Percentiles rank a stretch among this genome's conserved stretches.
phyloP scores from a whole-genome alignment of 2,329 filamentous ascomycete species.

The Monascus ruber region DNA sequence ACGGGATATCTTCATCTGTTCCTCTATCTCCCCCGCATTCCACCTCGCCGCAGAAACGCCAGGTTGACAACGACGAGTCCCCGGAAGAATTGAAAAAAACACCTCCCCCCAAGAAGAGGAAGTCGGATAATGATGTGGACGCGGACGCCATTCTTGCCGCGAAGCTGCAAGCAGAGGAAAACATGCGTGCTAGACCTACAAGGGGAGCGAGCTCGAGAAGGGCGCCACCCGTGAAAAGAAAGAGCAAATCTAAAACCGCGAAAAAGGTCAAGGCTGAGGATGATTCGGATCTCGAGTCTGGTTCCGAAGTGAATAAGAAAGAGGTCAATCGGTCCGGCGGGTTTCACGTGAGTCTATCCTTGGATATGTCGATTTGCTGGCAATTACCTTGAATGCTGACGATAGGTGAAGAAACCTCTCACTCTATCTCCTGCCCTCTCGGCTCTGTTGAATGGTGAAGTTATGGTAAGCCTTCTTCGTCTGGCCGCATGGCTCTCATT shows the following conservation, averaged over 20 bases:
- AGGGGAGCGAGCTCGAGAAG: slow-evolving; percentile 57
- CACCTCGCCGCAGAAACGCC: slow-evolving; percentile 30
- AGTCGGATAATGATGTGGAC: slow-evolving; percentile 53
- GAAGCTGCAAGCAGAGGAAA: slow-evolving; percentile 84
- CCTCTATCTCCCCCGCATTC: slow-evolving; percentile 21
- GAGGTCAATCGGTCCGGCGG: slow-evolving; percentile 68
- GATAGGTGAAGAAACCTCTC: slow-evolving; percentile 30
- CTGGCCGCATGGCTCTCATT: not conserved
- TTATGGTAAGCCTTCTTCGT: slow-evolving; percentile 23
- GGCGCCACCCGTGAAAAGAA: slow-evolving; percentile 52
- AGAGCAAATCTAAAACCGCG: slow-evolving; percentile 41
- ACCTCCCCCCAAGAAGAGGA: slow-evolving; percentile 48
- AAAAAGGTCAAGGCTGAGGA: slow-evolving; percentile 68
- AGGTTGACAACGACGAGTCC: slow-evolving; percentile 29
- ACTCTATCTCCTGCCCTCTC: slow-evolving; percentile 35
- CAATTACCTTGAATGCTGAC: too few relatives aligned
- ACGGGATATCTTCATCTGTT: slow-evolving; percentile 15
- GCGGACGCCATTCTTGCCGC: slow-evolving; percentile 81
- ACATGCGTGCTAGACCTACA: slow-evolving; percentile 62
- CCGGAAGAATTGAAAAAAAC: slow-evolving; percentile 27
- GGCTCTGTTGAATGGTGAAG: slow-evolving; percentile 33
- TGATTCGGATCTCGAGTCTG: slow-evolving; percentile 64
- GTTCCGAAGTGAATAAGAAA: slow-evolving; percentile 46
- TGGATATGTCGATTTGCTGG: not conserved
- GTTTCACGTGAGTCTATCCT: slow-evolving; percentile 55